These are phyloP conservation scores for Penicillium riverlandense DNA, from an alignment of 495 filamentous ascomycete species.

Conservation along the genomic window DNA sequence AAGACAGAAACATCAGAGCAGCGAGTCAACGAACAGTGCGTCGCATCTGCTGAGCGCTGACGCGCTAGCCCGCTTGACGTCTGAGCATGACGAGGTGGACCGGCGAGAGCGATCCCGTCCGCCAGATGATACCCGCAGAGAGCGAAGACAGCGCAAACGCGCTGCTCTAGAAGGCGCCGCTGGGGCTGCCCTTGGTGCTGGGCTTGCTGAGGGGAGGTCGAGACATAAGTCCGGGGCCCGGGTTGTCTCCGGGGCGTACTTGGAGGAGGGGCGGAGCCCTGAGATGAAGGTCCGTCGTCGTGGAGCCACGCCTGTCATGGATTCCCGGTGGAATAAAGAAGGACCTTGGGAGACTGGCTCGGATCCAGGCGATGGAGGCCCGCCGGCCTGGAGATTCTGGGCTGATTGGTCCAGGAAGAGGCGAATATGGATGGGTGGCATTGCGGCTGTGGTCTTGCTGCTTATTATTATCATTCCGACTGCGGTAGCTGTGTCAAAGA, in stretches of 20 bases:
- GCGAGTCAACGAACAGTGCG: conserved; percentile 32
- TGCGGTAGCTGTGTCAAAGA: conserved; percentile 63
- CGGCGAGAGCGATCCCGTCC: conserved; percentile 12
- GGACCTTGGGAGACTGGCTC: conserved; percentile 25
- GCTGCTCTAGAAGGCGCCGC: conserved; percentile 19
- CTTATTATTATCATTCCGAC: conserved; percentile 68
- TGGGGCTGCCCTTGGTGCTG: conserved; percentile 12
- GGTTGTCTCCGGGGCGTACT: conserved; percentile 59
- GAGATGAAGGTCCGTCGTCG: conserved; percentile 33
- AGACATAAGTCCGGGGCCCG: conserved; percentile 45
- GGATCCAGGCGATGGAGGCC: conserved; percentile 9
- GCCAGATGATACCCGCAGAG: conserved; percentile 27
- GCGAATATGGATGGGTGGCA: conserved; percentile 25
- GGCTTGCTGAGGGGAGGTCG: conserved; percentile 19
- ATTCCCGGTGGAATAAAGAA: conserved; percentile 22
- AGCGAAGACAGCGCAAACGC: conserved; percentile 26
- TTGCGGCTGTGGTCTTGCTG: conserved; percentile 47
- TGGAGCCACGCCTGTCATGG: conserved; percentile 25
- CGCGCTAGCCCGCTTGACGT: conserved; percentile 54
- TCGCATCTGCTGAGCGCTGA: conserved; percentile 40
- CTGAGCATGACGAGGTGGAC: conserved; percentile 41
- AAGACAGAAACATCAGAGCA: conserved; percentile 38
- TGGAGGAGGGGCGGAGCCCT: conserved; percentile 55
- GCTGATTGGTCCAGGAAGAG: conserved; percentile 25
- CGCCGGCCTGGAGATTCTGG: conserved; percentile 28